These are phyloP conservation scores for Colletotrichum brevisporum DNA, from an alignment of 2,329 filamentous ascomycete species.

Conservation along the genomic window DNA sequence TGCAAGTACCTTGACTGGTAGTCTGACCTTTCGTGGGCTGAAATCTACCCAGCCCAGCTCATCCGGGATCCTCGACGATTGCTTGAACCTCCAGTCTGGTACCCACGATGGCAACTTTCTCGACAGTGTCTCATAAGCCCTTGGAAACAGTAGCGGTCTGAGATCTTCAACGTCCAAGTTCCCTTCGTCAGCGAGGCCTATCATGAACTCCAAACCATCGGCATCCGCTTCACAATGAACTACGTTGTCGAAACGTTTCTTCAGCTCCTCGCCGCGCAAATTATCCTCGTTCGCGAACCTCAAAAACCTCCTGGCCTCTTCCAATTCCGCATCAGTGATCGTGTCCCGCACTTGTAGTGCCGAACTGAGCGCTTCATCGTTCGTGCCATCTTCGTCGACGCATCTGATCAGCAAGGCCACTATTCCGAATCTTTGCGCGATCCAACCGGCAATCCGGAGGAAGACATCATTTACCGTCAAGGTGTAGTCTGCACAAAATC, in stretches of 20 bases:
- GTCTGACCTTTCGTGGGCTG: neutral
- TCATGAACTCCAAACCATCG: neutral
- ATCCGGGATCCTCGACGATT: neutral
- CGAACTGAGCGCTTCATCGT: neutral
- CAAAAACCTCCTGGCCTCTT: no score
- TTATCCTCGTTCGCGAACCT: no score
- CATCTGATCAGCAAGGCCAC: neutral
- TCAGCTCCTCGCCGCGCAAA: no score
- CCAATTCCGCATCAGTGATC: no score
- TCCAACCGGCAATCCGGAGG: constrained; percentile 13
- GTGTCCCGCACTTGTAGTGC: neutral
- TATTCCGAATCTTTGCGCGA: neutral
- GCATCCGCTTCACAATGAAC: no score
- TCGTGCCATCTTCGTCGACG: rapidly evolving
- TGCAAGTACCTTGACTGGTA: neutral
- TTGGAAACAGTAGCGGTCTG: no score
- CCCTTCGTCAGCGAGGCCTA: no score
- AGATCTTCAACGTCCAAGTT: no score
- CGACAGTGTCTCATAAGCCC: no score
- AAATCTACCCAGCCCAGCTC: neutral
- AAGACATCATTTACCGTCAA: neutral
- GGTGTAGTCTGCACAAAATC: constrained; percentile 42
- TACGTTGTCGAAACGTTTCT: no score
- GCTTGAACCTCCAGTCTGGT: neutral
- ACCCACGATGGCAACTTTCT: neutral